phyloP scores from a whole-genome alignment of 768 basidiomycete genomes.

The Phlebiopsis flavidoalba region DNA sequence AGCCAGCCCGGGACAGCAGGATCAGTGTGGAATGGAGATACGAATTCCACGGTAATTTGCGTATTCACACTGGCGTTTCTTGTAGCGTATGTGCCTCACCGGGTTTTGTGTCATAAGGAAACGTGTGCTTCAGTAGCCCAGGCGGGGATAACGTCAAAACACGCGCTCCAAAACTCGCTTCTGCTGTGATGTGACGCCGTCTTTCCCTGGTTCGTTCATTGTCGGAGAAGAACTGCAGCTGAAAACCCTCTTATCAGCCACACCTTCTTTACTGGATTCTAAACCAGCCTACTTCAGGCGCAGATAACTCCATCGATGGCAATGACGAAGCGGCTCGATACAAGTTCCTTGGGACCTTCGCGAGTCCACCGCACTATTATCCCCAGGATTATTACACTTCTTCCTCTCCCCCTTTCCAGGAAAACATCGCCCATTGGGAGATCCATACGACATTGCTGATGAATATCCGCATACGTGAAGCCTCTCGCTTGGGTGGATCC shows the following conservation, averaged over 20 bases:
- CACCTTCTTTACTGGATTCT: slow-evolving; percentile 23
- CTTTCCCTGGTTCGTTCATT: slow-evolving; percentile 46
- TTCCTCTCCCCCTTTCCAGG: slow-evolving; percentile 33
- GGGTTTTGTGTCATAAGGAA: slow-evolving; percentile 28
- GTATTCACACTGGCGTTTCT: background rate
- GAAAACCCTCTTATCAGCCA: slow-evolving; percentile 42
- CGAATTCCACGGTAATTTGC: slow-evolving; percentile 3
- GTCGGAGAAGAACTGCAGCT: slow-evolving; percentile 54
- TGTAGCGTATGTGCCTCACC: background rate
- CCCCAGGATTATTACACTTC: slow-evolving; percentile 35
- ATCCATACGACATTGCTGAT: slow-evolving; percentile 18
- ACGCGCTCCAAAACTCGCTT: slow-evolving; percentile 35
- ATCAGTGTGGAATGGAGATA: slow-evolving; percentile 4
- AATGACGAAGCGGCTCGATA: slow-evolving; percentile 30
- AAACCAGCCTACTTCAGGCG: slow-evolving; percentile 19
- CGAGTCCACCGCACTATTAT: slow-evolving; percentile 34
- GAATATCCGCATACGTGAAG: slow-evolving; percentile 16
- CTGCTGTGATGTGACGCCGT: slow-evolving; percentile 34
- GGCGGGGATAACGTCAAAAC: slow-evolving; percentile 30
- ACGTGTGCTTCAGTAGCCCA: slow-evolving; percentile 51
- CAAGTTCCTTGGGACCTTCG: slow-evolving; percentile 28
- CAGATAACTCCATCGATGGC: slow-evolving; percentile 34
- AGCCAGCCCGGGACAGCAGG: background rate
- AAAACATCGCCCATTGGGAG: slow-evolving; percentile 37
- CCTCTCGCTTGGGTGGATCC: slow-evolving; percentile 10